These are phyloP conservation scores for Astrephomene gubernaculifera DNA, from an alignment of 139 green algal genomes.

Conservation along the genomic window DNA sequence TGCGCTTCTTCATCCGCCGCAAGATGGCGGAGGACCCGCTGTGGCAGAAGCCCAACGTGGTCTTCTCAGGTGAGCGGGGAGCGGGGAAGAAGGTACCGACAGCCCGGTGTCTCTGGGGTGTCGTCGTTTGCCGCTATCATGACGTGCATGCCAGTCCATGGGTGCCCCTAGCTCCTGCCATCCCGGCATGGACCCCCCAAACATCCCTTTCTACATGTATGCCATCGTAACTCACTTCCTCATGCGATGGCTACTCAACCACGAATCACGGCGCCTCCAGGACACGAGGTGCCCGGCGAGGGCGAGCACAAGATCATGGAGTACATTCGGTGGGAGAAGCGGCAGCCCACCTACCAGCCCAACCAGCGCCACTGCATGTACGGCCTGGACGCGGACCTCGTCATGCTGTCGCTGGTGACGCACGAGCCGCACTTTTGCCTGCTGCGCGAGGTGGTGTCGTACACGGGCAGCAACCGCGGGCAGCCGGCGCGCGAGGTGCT, in stretches of 20 bases:
- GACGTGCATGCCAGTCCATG: no score
- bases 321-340: constrained; percentile 89
- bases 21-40: constrained; percentile 88
- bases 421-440: constrained; percentile 98
- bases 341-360: constrained; percentile 58
- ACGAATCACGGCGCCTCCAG: no score
- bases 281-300: constrained; percentile 94
- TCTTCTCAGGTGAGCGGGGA: constrained; percentile 83
- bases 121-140: no score
- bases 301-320: constrained; percentile 99
- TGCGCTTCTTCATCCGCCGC: constrained; percentile 85
- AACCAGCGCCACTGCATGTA: constrained; percentile 95
- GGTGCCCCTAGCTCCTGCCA: no score
- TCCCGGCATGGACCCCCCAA: no score
- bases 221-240: no score
- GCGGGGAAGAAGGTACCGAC: no score
- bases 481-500: constrained; percentile 88
- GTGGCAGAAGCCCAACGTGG: constrained; percentile 85
- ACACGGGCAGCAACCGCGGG: constrained; percentile 74
- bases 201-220: no score
- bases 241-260: no score
- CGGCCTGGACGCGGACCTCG: constrained; percentile 95
- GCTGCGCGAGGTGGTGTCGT: constrained; percentile 88
- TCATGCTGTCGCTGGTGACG: constrained; percentile 96
- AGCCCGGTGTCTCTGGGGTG: no score